Conservation (phyloP, 306 rosid genomes). For the Vicia faba region DNA sequence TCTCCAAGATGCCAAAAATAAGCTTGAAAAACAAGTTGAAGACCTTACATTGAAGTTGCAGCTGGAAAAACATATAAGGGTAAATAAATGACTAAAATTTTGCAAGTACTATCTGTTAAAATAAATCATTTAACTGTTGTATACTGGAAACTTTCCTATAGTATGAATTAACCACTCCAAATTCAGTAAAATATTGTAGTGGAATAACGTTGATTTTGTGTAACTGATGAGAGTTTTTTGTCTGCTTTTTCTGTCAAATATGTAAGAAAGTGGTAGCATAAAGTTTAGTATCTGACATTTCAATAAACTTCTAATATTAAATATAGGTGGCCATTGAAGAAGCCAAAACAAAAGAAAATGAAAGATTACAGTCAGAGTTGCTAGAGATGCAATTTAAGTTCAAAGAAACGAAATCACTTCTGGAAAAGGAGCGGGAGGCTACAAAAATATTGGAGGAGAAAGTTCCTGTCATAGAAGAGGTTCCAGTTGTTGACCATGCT, state of each 20-base stretch:
- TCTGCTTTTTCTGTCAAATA: constrained; percentile 14
- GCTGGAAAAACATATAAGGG: constrained; percentile 96
- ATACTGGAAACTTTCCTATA: constrained; percentile 1
- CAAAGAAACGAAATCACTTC: constrained; percentile 70
- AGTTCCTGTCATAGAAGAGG: constrained; percentile 79
- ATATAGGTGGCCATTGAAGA: constrained; percentile 88
- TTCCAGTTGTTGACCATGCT: constrained; percentile 89
- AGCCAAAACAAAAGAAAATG: constrained; percentile 87
- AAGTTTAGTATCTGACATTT: constrained; percentile 29
- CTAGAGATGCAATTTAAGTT: constrained; percentile 79
- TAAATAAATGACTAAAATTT: constrained; percentile 44
- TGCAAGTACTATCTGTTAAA: constrained; percentile 11
- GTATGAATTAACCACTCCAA: constrained; percentile 1
- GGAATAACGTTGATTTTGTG: constrained; percentile 18
- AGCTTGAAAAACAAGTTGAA: constrained; percentile 98
- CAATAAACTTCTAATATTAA: constrained; percentile 34
- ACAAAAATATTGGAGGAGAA: constrained; percentile 64
- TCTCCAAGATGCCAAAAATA: constrained; percentile 99
- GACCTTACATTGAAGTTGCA: constrained; percentile 92
- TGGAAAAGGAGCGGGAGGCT: constrained; percentile 78
- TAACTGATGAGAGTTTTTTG: neutral
- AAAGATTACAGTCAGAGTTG: constrained; percentile 78
- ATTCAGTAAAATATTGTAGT: constrained; percentile 24
- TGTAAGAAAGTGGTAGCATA: neutral
- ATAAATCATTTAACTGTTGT: constrained; percentile 15